Evolutionary conservation across 345 rosid species (phyloP).

Genomic region (Hypericum androsaemum): DNA sequence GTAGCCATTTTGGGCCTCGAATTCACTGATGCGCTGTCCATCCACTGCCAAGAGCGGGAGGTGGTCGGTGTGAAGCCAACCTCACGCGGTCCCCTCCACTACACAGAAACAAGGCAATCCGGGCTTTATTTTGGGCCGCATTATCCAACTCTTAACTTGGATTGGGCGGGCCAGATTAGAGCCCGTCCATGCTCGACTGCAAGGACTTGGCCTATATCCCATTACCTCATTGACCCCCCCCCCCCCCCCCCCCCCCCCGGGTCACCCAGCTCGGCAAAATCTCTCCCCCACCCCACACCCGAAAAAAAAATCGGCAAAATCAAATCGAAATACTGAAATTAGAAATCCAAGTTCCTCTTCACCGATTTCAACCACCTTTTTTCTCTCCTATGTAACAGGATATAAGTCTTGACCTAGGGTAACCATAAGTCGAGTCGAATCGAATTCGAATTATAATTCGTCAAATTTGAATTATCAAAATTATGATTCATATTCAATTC

Average conservation of each 20-base stretch:
- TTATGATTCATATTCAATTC: too few species aligned
- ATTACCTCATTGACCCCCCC: not conserved
- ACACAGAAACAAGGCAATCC: not conserved
- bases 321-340: too few species aligned
- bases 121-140: not conserved
- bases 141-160: conserved; percentile 20
- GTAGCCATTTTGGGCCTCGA: not conserved
- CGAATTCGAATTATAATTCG: too few species aligned
- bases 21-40: conserved; percentile 17
- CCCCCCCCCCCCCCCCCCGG: conserved; percentile 19
- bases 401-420: too few species aligned
- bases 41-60: conserved; percentile 26
- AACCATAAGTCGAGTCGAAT: too few species aligned
- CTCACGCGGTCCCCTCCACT: conserved; percentile 28
- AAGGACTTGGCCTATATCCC: not conserved
- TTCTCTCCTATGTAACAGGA: too few species aligned
- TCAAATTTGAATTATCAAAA: too few species aligned
- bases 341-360: too few species aligned
- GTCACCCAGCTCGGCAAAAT: conserved; percentile 22
- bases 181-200: not conserved
- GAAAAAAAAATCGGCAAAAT: too few species aligned
- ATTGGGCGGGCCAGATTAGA: conserved; percentile 9
- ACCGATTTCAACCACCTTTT: too few species aligned
- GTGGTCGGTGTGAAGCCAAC: conserved; percentile 22
- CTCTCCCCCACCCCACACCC: too few species aligned